Conservation (phyloP, 2,329 filamentous ascomycete genomes). For the Penicillium sp. region DNA sequence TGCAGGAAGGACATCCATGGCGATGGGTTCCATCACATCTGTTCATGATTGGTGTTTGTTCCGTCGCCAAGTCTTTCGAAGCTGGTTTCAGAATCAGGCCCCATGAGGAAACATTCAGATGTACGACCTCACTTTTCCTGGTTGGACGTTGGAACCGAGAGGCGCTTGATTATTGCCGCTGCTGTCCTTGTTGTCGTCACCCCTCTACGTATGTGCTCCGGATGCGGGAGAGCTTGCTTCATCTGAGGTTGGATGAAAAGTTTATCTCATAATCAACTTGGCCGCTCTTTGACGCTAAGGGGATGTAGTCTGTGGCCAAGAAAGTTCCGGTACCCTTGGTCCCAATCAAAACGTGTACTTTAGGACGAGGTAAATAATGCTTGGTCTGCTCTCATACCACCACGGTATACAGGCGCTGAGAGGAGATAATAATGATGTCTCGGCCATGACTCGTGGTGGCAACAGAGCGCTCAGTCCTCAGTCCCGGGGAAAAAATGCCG, state of each 20-base stretch:
- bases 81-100: slow-evolving; percentile 24
- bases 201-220: slow-evolving; percentile 1
- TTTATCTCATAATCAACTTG: neutral
- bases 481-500: neutral
- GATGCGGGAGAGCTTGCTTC: neutral
- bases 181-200: slow-evolving; percentile 8
- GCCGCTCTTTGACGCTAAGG: slow-evolving; percentile 15
- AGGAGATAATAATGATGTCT: neutral
- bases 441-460: neutral
- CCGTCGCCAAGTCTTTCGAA: slow-evolving; percentile 22
- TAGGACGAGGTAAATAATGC: slow-evolving; percentile 27
- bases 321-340: slow-evolving; percentile 19
- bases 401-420: neutral
- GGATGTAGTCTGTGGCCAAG: slow-evolving; percentile 20
- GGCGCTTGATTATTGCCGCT: slow-evolving; percentile 2
- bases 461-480: neutral
- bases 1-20: slow-evolving; percentile 12
- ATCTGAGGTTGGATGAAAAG: neutral
- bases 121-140: slow-evolving; percentile 13
- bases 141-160: neutral
- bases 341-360: slow-evolving; percentile 11
- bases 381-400: slow-evolving; percentile 15
- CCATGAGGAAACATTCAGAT: slow-evolving; percentile 17
- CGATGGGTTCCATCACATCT: slow-evolving; percentile 9
- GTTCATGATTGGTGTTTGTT: slow-evolving; percentile 20